Percentiles rank a stretch among this genome's conserved stretches.
Conservation (phyloP, 2,329 filamentous ascomycete genomes). For the Meredithiella fracta region DNA sequence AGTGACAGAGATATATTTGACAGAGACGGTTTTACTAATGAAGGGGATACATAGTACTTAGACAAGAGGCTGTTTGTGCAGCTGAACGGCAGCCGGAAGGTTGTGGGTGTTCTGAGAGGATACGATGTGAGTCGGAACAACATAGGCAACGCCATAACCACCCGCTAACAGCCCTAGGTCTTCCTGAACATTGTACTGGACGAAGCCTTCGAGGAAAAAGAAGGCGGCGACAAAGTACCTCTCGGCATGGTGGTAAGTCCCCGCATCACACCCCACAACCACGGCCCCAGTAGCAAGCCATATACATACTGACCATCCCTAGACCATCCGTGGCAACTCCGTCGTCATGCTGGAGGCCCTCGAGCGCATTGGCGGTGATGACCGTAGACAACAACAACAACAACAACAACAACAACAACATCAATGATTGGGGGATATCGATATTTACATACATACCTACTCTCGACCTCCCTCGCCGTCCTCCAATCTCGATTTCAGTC, state of each 20-base stretch:
- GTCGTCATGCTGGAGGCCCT: slow-evolving; percentile 92
- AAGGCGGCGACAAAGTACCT: slow-evolving; percentile 73
- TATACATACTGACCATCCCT: slow-evolving; percentile 17
- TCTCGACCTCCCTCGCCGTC: no score
- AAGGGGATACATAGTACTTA: slow-evolving; percentile 55
- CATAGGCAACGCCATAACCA: background rate
- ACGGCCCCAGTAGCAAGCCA: background rate
- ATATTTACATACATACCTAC: no score
- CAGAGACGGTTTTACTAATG: slow-evolving; percentile 1
- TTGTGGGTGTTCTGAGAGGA: slow-evolving; percentile 81
- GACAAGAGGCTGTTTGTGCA: slow-evolving; percentile 98
- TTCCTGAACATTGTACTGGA: slow-evolving; percentile 97
- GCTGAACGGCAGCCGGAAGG: slow-evolving; percentile 92
- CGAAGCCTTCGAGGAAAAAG: slow-evolving; percentile 89
- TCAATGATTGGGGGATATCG: background rate
- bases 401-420: slow-evolving; percentile 17
- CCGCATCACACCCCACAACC: background rate
- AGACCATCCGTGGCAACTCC: slow-evolving; percentile 94
- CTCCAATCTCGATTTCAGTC: no score
- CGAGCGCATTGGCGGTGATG: slow-evolving; percentile 49
- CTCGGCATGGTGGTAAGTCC: slow-evolving; percentile 86
- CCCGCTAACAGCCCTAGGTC: slow-evolving; percentile 39
- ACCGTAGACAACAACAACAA: slow-evolving; percentile 25
- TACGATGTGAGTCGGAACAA: slow-evolving; percentile 59
- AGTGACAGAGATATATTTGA: background rate